Evolutionary conservation across 805 yeast genomes (phyloP), one percentile per base, ranked within the genome.

Genomic region (Starmerella khaoyaiensis): DNA sequence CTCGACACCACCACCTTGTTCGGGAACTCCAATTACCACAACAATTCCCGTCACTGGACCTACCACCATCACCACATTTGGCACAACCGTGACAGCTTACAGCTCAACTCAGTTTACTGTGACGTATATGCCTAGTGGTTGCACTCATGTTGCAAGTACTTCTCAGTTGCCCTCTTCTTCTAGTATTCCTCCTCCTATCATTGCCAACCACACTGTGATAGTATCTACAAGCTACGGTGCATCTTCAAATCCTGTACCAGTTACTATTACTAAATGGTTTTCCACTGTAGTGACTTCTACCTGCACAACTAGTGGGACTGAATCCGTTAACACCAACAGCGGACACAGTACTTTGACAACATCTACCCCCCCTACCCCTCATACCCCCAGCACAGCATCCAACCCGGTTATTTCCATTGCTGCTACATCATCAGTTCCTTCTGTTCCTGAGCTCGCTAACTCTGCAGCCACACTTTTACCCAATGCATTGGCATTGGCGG

Each of bases 21-120:
- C 11, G 12, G 26, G 26, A 11, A 11, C 11, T 11, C 11, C 26
- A 23, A n/a, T n/a, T n/a, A 23, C 26, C n/a, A n/a, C 26, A 23
- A 23, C 26, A 11, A n/a, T 23, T 23, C 26, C n/a, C 26, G 26
- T 23, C 12, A 7, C 23, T 33, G 14, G 30, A 16, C 14, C 22
- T 18, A 25, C 23, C 6, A 15, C 31, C 7, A 21, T 19, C 32
- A 28, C n/a, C 7, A 28, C 28, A 16, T n/a, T 5, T 9, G 35
- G 21, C 7, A 14, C 26, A 20, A 14, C 28, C 7, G 7, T 17
- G 5, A 23, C 21, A 5, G 8, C 21, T 7, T 4, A 11, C 10
- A 21, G 29, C 6, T 20, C 38, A 5, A 35, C 33, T 35, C 22
- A 28, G 6, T 22, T 28, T n/a, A 28, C 19, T 5, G 6, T 28